phyloP scores from a whole-genome alignment of 495 filamentous ascomycete genomes.

The Penicillium manginii region DNA sequence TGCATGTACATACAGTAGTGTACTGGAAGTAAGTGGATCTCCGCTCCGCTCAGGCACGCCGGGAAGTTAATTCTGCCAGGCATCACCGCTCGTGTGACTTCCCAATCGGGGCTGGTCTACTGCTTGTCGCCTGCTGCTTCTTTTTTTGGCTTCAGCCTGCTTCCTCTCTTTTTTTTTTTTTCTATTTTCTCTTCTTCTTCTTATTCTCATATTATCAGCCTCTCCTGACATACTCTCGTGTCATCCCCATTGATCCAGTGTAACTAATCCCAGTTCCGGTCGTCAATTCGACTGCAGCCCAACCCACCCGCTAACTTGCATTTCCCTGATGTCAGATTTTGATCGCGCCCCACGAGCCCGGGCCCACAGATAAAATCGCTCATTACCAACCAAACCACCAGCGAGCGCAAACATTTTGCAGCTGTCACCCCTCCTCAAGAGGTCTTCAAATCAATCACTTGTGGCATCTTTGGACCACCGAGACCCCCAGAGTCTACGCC shows the following conservation, averaged over 20 bases:
- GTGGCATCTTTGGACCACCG: slow-evolving; percentile 10
- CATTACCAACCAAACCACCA: slow-evolving; percentile 27
- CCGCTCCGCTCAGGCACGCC: slow-evolving; percentile 16
- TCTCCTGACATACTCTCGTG: neutral
- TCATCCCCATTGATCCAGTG: slow-evolving; percentile 6
- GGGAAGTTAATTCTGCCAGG: slow-evolving; percentile 20
- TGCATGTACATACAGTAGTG: too few relatives aligned
- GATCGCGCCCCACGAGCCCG: slow-evolving; percentile 31
- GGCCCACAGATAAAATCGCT: slow-evolving; percentile 40
- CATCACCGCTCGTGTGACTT: slow-evolving; percentile 24
- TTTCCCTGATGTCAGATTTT: slow-evolving; percentile 36
- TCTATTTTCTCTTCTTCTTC: slow-evolving; percentile 8
- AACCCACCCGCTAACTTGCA: slow-evolving; percentile 1
- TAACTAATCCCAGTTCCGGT: slow-evolving; percentile 4
- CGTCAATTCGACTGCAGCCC: slow-evolving; percentile 1
- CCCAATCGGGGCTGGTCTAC: slow-evolving; percentile 1
- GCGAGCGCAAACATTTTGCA: slow-evolving; percentile 29
- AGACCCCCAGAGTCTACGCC: slow-evolving; percentile 2
- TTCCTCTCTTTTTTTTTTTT: neutral
- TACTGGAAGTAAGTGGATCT: too few relatives aligned
- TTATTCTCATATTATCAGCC: too few relatives aligned
- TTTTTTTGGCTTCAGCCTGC: slow-evolving; percentile 1
- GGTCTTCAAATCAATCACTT: slow-evolving; percentile 17
- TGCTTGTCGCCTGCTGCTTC: slow-evolving; percentile 1
- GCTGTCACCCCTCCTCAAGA: slow-evolving; percentile 16